phyloP scores from a whole-genome alignment of 805 yeast genomes.

The Candida maesae region DNA sequence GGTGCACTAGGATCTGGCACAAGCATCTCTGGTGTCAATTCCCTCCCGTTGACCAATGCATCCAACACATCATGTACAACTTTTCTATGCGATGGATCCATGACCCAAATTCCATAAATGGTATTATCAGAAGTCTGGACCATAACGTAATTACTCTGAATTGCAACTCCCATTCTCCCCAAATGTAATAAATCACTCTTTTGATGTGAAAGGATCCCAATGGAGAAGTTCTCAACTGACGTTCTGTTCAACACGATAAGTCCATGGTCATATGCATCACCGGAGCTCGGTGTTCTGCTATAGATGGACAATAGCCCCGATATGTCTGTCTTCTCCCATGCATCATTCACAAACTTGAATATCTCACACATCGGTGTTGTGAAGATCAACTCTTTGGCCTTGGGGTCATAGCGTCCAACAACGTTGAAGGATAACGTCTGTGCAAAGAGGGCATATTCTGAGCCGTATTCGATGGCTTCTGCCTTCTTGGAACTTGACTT shows the following conservation, averaged over 20 bases:
- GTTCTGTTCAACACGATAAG: constrained; percentile 63
- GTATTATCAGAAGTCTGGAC: constrained; percentile 65
- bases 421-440: constrained; percentile 73
- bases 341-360: constrained; percentile 56
- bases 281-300: constrained; percentile 40
- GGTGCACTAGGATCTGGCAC: background rate
- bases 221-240: constrained; percentile 65
- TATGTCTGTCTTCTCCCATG: constrained; percentile 68
- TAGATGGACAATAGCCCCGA: constrained; percentile 71
- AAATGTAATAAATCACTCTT: constrained; percentile 36
- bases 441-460: constrained; percentile 48
- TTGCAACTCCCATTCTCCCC: constrained; percentile 59
- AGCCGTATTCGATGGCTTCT: constrained; percentile 6
- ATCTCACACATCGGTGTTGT: constrained; percentile 71
- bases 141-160: constrained; percentile 65
- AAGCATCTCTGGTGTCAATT: background rate
- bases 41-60: constrained; percentile 18
- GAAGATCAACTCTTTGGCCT: constrained; percentile 60
- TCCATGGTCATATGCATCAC: constrained; percentile 55
- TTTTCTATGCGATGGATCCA: constrained; percentile 62
- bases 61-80: constrained; percentile 47
- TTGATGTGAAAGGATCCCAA: constrained; percentile 61
- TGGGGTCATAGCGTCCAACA: constrained; percentile 72
- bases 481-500: too few relatives aligned
- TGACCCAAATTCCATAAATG: constrained; percentile 77